These are phyloP conservation scores for Cryptococcus maquisensis DNA, from an alignment of 1,284 basidiomycete species.

Conservation along the genomic window DNA sequence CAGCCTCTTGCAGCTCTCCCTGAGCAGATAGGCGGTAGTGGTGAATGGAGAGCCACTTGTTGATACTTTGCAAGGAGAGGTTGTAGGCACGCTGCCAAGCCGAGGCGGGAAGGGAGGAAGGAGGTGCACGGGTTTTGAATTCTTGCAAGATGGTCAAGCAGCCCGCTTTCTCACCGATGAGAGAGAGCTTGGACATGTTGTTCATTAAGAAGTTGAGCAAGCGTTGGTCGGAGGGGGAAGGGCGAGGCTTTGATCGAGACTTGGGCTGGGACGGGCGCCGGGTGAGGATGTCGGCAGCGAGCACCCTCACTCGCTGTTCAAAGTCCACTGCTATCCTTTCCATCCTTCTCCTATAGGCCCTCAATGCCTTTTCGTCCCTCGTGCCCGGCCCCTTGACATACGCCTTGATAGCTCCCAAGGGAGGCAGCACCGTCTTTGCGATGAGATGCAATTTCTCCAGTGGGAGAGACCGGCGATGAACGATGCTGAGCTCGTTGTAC, in stretches of 20 bases:
- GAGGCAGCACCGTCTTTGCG: too few species aligned
- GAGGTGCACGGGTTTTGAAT: conserved; percentile 5
- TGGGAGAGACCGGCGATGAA: too few species aligned
- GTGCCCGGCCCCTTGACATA: too few species aligned
- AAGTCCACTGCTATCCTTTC: conserved; percentile 1
- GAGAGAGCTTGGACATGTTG: conserved; percentile 8
- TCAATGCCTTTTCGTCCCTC: too few species aligned
- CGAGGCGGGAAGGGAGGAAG: not conserved
- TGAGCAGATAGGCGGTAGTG: conserved; percentile 6
- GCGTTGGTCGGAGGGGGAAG: not conserved
- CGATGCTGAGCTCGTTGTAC: too few species aligned
- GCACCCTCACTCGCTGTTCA: conserved; percentile 10
- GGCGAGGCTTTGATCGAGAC: not conserved
- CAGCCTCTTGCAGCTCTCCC: conserved; percentile 5
- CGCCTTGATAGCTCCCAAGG: too few species aligned
- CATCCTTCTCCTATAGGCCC: too few species aligned
- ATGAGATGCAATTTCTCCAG: too few species aligned
- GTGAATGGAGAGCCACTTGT: conserved; percentile 11
- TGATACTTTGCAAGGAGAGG: conserved; percentile 4
- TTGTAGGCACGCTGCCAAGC: conserved; percentile 6
- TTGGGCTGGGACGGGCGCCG: not conserved
- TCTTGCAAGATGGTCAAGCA: conserved; percentile 15
- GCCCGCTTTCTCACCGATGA: conserved; percentile 11
- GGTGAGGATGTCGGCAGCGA: conserved; percentile 11
- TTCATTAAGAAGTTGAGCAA: conserved; percentile 1